A percentile compares a stretch with the other conserved stretches of the same genome.
These are phyloP conservation scores for Colletotrichum australisinense DNA, from an alignment of 2,329 filamentous ascomycete genomes.

Conservation along the genomic window DNA sequence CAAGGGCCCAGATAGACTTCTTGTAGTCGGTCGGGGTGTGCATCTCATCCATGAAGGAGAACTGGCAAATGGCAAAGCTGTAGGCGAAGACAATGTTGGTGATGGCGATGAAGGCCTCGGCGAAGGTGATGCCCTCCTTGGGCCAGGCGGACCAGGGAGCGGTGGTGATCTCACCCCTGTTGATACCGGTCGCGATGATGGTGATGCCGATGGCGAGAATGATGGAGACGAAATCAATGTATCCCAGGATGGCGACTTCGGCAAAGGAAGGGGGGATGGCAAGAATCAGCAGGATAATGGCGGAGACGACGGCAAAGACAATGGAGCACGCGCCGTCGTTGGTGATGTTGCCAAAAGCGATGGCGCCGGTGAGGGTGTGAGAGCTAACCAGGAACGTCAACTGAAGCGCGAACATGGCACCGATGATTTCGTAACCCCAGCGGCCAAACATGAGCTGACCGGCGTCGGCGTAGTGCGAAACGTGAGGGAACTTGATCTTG, in stretches of 20 bases:
- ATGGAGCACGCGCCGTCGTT: constrained; percentile 61
- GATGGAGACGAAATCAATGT: constrained; percentile 71
- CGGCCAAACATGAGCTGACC: constrained; percentile 71
- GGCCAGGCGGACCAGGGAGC: constrained; percentile 58
- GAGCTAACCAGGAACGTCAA: constrained; percentile 77
- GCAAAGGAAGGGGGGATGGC: constrained; percentile 61
- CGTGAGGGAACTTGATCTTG: constrained; percentile 63
- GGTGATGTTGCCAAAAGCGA: constrained; percentile 75
- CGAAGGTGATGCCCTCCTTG: constrained; percentile 57
- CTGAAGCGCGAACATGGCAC: constrained; percentile 70
- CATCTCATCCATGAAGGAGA: constrained; percentile 66
- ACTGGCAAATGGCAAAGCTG: constrained; percentile 64
- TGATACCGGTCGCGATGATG: constrained; percentile 73
- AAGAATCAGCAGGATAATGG: constrained; percentile 56
- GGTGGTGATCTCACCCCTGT: constrained; percentile 41
- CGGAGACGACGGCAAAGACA: constrained; percentile 58
- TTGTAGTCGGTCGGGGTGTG: constrained; percentile 58
- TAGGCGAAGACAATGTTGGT: constrained; percentile 80
- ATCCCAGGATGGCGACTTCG: constrained; percentile 61
- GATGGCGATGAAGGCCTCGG: constrained; percentile 69
- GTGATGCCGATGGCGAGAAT: constrained; percentile 72
- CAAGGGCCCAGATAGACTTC: constrained; percentile 71
- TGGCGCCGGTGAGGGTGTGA: constrained; percentile 77
- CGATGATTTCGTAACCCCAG: constrained; percentile 71
- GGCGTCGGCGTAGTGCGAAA: constrained; percentile 76